These are phyloP conservation scores for Alternaria atra DNA, from an alignment of 2,329 filamentous ascomycete species.

Conservation along the genomic window DNA sequence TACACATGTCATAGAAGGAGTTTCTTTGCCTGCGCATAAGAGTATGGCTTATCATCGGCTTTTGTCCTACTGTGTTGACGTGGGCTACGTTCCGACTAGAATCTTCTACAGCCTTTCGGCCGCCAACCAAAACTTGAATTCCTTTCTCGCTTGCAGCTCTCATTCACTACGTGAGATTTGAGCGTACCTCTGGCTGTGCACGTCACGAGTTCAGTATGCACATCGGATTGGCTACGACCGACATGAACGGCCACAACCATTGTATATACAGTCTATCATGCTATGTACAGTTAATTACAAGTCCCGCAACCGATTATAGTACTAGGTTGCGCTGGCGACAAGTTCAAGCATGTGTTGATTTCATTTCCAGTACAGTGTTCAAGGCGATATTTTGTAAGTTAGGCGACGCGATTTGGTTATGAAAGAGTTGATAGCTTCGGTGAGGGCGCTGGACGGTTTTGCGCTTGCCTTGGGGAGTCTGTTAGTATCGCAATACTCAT, in stretches of 20 bases:
- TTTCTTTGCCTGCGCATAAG: neutral
- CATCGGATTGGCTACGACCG: neutral
- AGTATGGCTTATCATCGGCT: neutral
- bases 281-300: conserved; percentile 1
- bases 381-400: conserved; percentile 24
- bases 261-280: conserved; percentile 2
- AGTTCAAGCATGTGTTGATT: conserved; percentile 4
- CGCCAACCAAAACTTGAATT: neutral
- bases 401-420: conserved; percentile 19
- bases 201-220: neutral
- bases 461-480: neutral
- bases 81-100: neutral
- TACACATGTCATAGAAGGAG: neutral
- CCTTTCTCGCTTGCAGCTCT: neutral
- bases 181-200: neutral
- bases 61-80: neutral
- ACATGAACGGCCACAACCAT: neutral
- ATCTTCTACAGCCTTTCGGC: neutral
- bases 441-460: neutral
- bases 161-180: neutral
- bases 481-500: neutral
- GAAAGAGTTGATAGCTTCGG: conserved; percentile 19
- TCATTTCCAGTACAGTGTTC: neutral
- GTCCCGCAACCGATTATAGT: neutral
- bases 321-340: neutral